Conservation (phyloP, 140 eudicot species). For the Anethum foeniculum region DNA sequence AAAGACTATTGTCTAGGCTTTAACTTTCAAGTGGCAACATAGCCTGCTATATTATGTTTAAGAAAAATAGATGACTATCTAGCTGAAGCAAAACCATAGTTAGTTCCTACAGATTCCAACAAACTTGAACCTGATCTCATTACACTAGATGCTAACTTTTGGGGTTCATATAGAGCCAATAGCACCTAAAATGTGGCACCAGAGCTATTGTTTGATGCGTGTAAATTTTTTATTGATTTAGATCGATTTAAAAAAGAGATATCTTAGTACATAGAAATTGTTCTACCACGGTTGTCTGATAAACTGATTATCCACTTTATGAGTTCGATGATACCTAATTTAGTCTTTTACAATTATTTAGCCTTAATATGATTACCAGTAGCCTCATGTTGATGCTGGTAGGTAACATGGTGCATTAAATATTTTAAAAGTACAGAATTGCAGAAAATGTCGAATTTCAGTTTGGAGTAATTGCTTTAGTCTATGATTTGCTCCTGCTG, state of each 20-base stretch:
- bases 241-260: background rate
- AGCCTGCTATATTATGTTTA: background rate
- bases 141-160: background rate
- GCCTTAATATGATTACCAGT: background rate
- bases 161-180: background rate
- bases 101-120: background rate
- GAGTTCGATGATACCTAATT: background rate
- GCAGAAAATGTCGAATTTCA: background rate
- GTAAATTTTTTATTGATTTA: background rate
- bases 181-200: background rate
- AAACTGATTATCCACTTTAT: background rate
- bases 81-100: background rate
- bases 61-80: background rate
- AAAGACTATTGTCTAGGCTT: background rate
- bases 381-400: background rate
- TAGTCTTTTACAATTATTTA: background rate
- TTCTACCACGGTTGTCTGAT: background rate
- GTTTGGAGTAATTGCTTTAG: background rate
- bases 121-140: background rate
- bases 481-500: background rate
- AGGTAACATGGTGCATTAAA: background rate
- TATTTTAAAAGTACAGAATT: background rate
- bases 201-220: background rate
- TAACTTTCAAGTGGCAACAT: background rate
- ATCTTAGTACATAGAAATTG: background rate